Evolutionary conservation across 2,329 filamentous ascomycete species (phyloP).

Genomic region (Penicillium occitanis): DNA sequence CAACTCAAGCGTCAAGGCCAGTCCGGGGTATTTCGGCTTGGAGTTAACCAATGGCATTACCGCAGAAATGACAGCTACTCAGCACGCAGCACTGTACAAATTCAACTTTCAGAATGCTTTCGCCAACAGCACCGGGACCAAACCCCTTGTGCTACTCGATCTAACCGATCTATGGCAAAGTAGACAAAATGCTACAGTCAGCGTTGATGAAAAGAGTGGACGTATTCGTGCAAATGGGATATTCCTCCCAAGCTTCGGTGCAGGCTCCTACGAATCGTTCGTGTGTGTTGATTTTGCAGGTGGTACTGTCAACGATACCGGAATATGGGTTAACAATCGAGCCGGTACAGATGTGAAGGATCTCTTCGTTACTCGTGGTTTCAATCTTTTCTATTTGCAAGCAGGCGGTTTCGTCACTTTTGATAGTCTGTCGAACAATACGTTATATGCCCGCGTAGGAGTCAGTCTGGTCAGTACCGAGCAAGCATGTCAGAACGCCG

Average conservation of each 20-base stretch:
- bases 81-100: conserved; percentile 62
- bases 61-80: conserved; percentile 64
- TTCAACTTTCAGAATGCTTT: conserved; percentile 57
- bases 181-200: conserved; percentile 57
- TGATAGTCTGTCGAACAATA: conserved; percentile 46
- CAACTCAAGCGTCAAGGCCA: conserved; percentile 53
- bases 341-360: conserved; percentile 54
- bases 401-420: conserved; percentile 65
- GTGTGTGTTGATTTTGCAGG: conserved; percentile 67
- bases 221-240: conserved; percentile 60
- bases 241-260: conserved; percentile 63
- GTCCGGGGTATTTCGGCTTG: conserved; percentile 63
- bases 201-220: conserved; percentile 54
- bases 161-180: conserved; percentile 62
- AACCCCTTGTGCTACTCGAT: conserved; percentile 63
- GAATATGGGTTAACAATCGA: conserved; percentile 62
- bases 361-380: conserved; percentile 55
- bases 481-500: conserved; percentile 65
- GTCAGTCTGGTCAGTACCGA: conserved; percentile 65
- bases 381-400: conserved; percentile 55
- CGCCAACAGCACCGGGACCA: conserved; percentile 31
- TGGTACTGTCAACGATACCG: conserved; percentile 55
- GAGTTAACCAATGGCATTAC: conserved; percentile 56
- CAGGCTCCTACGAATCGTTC: conserved; percentile 57
- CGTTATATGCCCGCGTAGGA: conserved; percentile 62